Percentiles rank a stretch among this genome's conserved stretches.
Conservation (phyloP, 179 eudicot species). For the Nepenthes alata region DNA sequence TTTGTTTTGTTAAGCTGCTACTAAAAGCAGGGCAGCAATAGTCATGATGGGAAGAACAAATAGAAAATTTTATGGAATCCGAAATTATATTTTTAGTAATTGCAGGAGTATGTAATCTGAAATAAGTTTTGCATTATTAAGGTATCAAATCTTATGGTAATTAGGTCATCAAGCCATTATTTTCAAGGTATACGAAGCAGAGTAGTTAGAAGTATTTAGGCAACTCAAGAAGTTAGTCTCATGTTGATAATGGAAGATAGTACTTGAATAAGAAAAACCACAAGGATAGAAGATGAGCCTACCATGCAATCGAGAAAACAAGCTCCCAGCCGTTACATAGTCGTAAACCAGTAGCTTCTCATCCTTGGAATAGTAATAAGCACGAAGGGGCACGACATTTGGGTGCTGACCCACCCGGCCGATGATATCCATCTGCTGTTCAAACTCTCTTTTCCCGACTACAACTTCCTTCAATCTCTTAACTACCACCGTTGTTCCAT, state of each 20-base stretch:
- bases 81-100: no score
- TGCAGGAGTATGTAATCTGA: no score
- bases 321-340: conserved; percentile 41
- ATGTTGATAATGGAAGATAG: neutral
- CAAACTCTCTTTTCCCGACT: conserved; percentile 58
- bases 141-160: no score
- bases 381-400: conserved; percentile 44
- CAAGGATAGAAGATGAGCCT: conserved; percentile 11
- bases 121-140: no score
- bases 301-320: conserved; percentile 49
- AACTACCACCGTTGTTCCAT: conserved; percentile 41
- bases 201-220: no score
- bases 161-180: no score
- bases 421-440: conserved; percentile 60
- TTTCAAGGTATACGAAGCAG: no score
- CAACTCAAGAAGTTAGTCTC: neutral
- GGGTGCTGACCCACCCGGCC: conserved; percentile 46
- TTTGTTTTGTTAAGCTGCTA: no score
- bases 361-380: conserved; percentile 61
- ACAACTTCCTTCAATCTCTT: conserved; percentile 53
- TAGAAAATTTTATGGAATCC: no score
- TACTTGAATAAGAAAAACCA: neutral
- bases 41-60: no score
- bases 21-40: no score
- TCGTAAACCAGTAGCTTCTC: conserved; percentile 57